A percentile compares a stretch with the other conserved stretches of the same genome.
Conservation (phyloP, 805 yeast genomes). For the Metschnikowia continentalis region DNA sequence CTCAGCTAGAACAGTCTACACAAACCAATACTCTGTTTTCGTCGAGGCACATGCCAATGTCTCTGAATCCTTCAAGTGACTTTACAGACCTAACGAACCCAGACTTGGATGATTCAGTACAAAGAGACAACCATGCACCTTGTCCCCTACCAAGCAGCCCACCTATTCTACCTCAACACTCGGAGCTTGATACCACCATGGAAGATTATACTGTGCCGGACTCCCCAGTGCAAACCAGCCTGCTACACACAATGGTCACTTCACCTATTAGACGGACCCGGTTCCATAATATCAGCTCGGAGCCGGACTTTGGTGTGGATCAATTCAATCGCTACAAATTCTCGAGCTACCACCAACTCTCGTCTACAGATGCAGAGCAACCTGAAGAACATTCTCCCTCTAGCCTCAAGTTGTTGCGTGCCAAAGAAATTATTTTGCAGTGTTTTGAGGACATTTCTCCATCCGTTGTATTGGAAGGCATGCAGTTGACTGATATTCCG, state of each 20-base stretch:
- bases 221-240: conserved; percentile 20
- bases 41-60: background rate
- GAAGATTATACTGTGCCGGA: conserved; percentile 23
- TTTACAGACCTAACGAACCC: conserved; percentile 10
- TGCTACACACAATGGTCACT: conserved; percentile 8
- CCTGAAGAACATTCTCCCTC: conserved; percentile 4
- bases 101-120: background rate
- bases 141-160: conserved; percentile 34
- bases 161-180: conserved; percentile 31
- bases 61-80: background rate
- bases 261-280: conserved; percentile 2
- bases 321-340: conserved; percentile 38
- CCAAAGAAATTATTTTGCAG: conserved; percentile 39
- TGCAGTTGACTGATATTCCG: conserved; percentile 48
- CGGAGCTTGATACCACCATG: conserved; percentile 30
- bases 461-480: conserved; percentile 43
- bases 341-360: conserved; percentile 24
- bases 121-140: background rate
- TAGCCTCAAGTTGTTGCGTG: conserved; percentile 20
- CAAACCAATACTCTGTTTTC: background rate
- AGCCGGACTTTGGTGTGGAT: conserved; percentile 50
- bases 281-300: conserved; percentile 23
- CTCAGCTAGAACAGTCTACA: background rate
- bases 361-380: conserved; percentile 32
- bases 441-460: conserved; percentile 47